A percentile compares a stretch with the other conserved stretches of the same genome.
Conservation (phyloP, 129 eudicot genomes). For the Helichrysum umbraculigerum region DNA sequence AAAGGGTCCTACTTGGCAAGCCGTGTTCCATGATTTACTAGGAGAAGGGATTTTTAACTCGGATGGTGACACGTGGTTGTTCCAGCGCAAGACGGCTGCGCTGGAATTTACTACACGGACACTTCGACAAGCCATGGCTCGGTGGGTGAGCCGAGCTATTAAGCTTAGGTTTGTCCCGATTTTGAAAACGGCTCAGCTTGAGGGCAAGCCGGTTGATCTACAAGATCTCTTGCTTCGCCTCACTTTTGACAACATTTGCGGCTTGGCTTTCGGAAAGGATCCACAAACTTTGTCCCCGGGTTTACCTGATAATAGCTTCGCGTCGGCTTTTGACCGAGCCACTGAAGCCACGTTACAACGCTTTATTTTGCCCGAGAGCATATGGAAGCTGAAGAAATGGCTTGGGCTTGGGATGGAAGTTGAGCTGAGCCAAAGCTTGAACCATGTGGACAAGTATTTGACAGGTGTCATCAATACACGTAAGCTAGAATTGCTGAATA, state of each 20-base stretch:
- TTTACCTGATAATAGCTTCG: slow-evolving; percentile 60
- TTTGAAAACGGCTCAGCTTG: slow-evolving; percentile 51
- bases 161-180: slow-evolving; percentile 59
- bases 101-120: slow-evolving; percentile 76
- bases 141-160: slow-evolving; percentile 82
- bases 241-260: slow-evolving; percentile 78
- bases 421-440: slow-evolving; percentile 51
- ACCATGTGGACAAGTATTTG: slow-evolving; percentile 63
- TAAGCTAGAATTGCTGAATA: slow-evolving; percentile 57
- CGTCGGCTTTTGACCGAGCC: slow-evolving; percentile 70
- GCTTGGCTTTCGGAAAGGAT: slow-evolving; percentile 75
- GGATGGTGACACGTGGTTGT: slow-evolving; percentile 79
- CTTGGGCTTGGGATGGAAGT: slow-evolving; percentile 70
- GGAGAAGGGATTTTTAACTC: slow-evolving; percentile 74
- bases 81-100: slow-evolving; percentile 81
- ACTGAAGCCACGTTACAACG: slow-evolving; percentile 79
- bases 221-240: slow-evolving; percentile 73
- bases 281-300: slow-evolving; percentile 62
- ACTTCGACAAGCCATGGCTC: slow-evolving; percentile 78
- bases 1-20: slow-evolving; percentile 78
- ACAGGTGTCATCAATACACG: slow-evolving; percentile 56
- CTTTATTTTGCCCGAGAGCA: slow-evolving; percentile 53
- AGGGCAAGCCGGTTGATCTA: slow-evolving; percentile 58
- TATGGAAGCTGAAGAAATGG: slow-evolving; percentile 66
- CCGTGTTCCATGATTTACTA: slow-evolving; percentile 69